Evolutionary conservation across 768 basidiomycete species (phyloP), one percentile per base, ranked within the genome.

Genomic region (Trichaptum fuscoviolaceum): DNA sequence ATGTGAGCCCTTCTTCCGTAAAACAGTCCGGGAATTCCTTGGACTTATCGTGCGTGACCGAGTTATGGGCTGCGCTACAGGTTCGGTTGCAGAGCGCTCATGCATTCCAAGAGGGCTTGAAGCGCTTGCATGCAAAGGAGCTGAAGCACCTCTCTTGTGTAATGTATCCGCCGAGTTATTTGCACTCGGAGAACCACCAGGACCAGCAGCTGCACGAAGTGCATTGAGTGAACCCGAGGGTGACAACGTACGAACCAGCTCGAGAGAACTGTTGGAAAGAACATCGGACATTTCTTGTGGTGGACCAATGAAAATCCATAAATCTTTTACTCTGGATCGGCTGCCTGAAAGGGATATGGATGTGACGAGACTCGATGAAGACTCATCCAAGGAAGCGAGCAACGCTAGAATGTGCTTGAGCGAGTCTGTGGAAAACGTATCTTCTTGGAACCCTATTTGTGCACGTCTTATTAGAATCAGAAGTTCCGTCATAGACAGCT

Each of bases 291-390:
- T 30, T 23, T 67, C 66, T 25, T 58, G 20, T 15, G 23, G 24
- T 20, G 86, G 83, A 24, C 88, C 88, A 0, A 85, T 85, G 73
- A 92, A 92, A 58, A 92, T 79, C 91, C 91, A 92, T 1, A 92
- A 73, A 73, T 92, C 91, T 73, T 91, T 91, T 61, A 86, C 83
- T 68, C 89, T 81, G 24, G 91, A 90, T 36, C 85, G 89, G 70
- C 80, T 83, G 7, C 57, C 36, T n/a, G 85, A 85, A 65, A 92
- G 78, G n/a, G 89, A 85, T 58, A 92, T 74, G 10, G 91, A 92
- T 0, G 89, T 81, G 6, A 90, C 78, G 63, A 92, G 83, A 12
- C 84, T 82, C 71, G 90, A 92, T 3, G 86, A 84, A 64, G 91
- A 86, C 7, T 79, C 77, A 71, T 92, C 90, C 15, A 92, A 82